These are phyloP conservation scores for Kokia cookei DNA, from an alignment of 441 rosid genomes.

Conservation along the genomic window DNA sequence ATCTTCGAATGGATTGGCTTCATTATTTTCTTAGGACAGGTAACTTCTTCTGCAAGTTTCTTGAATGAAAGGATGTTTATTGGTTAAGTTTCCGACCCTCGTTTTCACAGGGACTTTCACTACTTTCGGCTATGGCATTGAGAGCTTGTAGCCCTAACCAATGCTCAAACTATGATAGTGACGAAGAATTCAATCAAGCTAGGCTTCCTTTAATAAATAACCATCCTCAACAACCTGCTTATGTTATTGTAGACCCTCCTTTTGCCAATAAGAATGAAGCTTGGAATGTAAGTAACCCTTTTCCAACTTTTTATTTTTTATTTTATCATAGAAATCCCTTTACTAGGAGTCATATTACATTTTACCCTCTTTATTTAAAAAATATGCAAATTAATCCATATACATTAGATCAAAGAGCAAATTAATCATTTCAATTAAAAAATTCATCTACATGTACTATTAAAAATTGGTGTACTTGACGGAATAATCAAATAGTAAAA, in stretches of 20 bases:
- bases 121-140: slow-evolving; percentile 32
- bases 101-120: slow-evolving; percentile 31
- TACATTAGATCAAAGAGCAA: too few relatives aligned
- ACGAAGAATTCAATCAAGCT: slow-evolving; percentile 19
- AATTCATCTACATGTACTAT: too few relatives aligned
- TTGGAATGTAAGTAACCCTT: slow-evolving; percentile 19
- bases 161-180: slow-evolving; percentile 18
- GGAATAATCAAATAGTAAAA: too few relatives aligned
- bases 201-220: slow-evolving; percentile 35
- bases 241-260: slow-evolving; percentile 11
- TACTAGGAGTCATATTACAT: too few relatives aligned
- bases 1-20: slow-evolving; percentile 38
- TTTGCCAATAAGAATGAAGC: slow-evolving; percentile 14
- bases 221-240: slow-evolving; percentile 18
- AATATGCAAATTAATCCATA: too few relatives aligned
- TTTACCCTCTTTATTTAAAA: too few relatives aligned
- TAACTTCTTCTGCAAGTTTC: not conserved
- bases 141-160: slow-evolving; percentile 20
- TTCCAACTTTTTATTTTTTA: not conserved
- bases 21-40: slow-evolving; percentile 38
- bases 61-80: not conserved
- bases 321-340: too few relatives aligned
- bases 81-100: not conserved
- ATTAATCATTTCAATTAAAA: too few relatives aligned
- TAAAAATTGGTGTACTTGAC: too few relatives aligned